A percentile compares a stretch with the other conserved stretches of the same genome.
These are phyloP conservation scores for Volvox africanus DNA, from an alignment of 139 green algal genomes.

Conservation along the genomic window DNA sequence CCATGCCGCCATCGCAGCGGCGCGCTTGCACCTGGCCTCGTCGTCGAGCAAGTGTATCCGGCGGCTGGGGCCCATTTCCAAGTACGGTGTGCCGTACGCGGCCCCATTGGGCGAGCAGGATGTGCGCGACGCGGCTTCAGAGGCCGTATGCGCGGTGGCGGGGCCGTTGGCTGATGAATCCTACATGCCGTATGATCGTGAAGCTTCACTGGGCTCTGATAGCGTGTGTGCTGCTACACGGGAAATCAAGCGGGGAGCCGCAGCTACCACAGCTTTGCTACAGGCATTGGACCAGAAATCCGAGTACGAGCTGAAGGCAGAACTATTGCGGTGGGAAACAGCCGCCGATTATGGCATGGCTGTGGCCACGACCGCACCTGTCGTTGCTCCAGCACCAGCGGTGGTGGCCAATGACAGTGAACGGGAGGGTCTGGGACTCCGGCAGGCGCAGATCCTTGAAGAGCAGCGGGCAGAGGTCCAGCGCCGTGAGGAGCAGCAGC, in stretches of 20 bases:
- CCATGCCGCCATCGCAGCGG: slow-evolving; percentile 1
- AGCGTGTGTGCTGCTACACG: no score
- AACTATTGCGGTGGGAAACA: no score
- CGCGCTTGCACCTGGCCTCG: not conserved
- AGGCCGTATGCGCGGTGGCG: slow-evolving; percentile 2
- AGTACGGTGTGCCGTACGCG: slow-evolving; percentile 14
- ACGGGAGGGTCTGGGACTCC: not conserved
- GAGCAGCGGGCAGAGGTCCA: slow-evolving; percentile 26
- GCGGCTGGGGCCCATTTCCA: slow-evolving; percentile 1
- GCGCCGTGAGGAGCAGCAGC: slow-evolving; percentile 10
- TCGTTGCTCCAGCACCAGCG: no score
- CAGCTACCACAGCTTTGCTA: no score
- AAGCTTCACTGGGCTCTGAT: not conserved
- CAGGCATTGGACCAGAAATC: no score
- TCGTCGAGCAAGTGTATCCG: not conserved
- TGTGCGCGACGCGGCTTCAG: not conserved
- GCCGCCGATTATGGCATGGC: no score
- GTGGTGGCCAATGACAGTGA: not conserved
- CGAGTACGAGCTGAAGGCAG: no score
- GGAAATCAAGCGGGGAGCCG: not conserved
- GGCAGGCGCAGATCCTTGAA: not conserved
- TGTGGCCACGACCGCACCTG: no score
- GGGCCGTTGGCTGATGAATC: not conserved
- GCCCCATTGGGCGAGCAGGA: not conserved
- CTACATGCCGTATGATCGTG: slow-evolving; percentile 24